Evolutionary conservation across 441 rosid species (phyloP).

Genomic region (Syzygium syzygioides): DNA sequence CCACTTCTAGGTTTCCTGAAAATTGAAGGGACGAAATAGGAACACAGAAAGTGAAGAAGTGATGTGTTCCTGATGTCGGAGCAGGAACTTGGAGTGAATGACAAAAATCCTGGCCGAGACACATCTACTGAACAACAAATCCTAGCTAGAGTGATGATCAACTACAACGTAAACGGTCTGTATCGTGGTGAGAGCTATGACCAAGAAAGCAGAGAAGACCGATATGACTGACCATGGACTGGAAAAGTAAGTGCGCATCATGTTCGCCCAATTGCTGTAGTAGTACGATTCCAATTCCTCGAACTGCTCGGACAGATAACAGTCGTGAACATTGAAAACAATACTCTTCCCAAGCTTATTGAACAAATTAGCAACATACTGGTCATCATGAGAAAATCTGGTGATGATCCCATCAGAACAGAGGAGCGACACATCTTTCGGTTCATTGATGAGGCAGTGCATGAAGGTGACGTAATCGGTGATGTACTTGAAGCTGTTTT

Average conservation of each 20-base stretch:
- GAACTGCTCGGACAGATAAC: slow-evolving; percentile 6
- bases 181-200: not conserved
- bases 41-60: not conserved
- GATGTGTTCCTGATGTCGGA: not conserved
- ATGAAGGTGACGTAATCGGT: slow-evolving; percentile 5
- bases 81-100: not conserved
- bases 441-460: slow-evolving; percentile 11
- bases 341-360: not conserved
- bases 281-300: slow-evolving; percentile 1
- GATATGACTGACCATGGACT: slow-evolving; percentile 9
- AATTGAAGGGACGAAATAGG: not conserved
- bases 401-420: slow-evolving; percentile 8
- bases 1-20: not conserved
- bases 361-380: slow-evolving; percentile 9
- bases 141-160: accelerated
- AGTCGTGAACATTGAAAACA: not conserved
- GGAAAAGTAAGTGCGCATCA: slow-evolving; percentile 7
- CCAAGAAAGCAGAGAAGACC: not conserved
- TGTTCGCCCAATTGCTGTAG: slow-evolving; percentile 1
- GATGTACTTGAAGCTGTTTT: not conserved
- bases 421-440: slow-evolving; percentile 4
- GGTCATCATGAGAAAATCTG: slow-evolving; percentile 1
- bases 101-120: not conserved
- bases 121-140: not conserved
- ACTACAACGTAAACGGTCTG: not conserved